A percentile compares a stretch with the other conserved stretches of the same genome.
Conservation (phyloP, 148 eudicot genomes). For the Cornus florida region DNA sequence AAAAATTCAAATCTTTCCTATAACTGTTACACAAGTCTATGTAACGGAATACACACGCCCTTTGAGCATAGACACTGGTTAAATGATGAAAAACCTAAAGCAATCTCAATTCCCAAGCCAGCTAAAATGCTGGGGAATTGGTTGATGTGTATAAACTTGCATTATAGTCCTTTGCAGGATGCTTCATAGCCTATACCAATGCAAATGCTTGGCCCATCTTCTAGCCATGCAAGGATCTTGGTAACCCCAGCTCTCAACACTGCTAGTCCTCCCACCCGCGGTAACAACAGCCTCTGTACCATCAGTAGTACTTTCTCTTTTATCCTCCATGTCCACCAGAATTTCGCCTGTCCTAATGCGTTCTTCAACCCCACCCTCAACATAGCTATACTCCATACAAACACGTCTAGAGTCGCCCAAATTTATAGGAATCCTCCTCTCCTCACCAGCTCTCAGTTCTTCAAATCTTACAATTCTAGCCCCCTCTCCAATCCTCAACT, state of each 20-base stretch:
- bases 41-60: no score
- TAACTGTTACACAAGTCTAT: no score
- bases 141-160: background rate
- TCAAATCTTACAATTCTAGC: conserved; percentile 64
- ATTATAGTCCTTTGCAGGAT: background rate
- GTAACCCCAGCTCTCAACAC: conserved; percentile 66
- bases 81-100: background rate
- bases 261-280: conserved; percentile 57
- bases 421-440: conserved; percentile 63
- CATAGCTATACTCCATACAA: conserved; percentile 63
- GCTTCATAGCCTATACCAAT: conserved; percentile 44
- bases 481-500: conserved; percentile 62
- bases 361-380: conserved; percentile 45
- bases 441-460: conserved; percentile 72
- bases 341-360: conserved; percentile 57
- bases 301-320: conserved; percentile 25
- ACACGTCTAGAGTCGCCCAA: conserved; percentile 36
- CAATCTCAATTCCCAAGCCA: background rate
- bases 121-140: background rate
- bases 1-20: no score
- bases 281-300: conserved; percentile 18
- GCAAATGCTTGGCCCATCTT: conserved; percentile 89
- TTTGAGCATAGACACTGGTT: background rate
- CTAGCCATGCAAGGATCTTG: conserved; percentile 88
- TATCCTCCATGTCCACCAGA: conserved; percentile 39